Evolutionary conservation across 1,284 basidiomycete species (phyloP).

Genomic region (Malassezia globosa): DNA sequence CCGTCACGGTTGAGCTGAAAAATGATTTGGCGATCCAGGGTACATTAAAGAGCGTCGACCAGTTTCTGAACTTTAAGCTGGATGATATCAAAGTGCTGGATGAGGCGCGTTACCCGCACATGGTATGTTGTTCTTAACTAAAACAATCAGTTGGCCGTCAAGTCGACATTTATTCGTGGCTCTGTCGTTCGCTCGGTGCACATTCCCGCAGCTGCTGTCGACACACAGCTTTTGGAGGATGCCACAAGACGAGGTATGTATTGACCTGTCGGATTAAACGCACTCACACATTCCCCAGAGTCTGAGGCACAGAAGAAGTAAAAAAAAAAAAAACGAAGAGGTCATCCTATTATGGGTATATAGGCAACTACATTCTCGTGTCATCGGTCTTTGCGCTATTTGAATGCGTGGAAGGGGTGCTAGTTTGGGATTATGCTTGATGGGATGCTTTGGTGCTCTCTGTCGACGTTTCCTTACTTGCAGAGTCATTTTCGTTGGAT

Average conservation of each 20-base stretch:
- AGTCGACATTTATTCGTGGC: slow-evolving; percentile 96
- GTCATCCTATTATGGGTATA: background rate
- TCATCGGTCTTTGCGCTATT: background rate
- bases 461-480: background rate
- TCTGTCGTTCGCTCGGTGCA: slow-evolving; percentile 97
- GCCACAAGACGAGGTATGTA: slow-evolving; percentile 71
- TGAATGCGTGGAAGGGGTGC: too few relatives aligned
- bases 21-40: slow-evolving; percentile 97
- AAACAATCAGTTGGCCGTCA: slow-evolving; percentile 74
- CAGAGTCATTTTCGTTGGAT: background rate
- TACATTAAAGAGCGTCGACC: slow-evolving; percentile 91
- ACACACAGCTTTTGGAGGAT: slow-evolving; percentile 91
- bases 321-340: background rate
- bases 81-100: slow-evolving; percentile 88
- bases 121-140: slow-evolving; percentile 55
- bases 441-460: background rate
- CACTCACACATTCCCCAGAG: too few relatives aligned
- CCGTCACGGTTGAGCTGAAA: slow-evolving; percentile 85
- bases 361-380: background rate
- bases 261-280: background rate
- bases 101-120: slow-evolving; percentile 86
- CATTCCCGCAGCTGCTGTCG: slow-evolving; percentile 79
- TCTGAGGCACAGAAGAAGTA: slow-evolving; percentile 9
- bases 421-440: too few relatives aligned
- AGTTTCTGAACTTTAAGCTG: slow-evolving; percentile 96